A percentile compares a stretch with the other conserved stretches of the same genome.
phyloP scores from a whole-genome alignment of 345 rosid species.

The Aquilaria malaccensis region DNA sequence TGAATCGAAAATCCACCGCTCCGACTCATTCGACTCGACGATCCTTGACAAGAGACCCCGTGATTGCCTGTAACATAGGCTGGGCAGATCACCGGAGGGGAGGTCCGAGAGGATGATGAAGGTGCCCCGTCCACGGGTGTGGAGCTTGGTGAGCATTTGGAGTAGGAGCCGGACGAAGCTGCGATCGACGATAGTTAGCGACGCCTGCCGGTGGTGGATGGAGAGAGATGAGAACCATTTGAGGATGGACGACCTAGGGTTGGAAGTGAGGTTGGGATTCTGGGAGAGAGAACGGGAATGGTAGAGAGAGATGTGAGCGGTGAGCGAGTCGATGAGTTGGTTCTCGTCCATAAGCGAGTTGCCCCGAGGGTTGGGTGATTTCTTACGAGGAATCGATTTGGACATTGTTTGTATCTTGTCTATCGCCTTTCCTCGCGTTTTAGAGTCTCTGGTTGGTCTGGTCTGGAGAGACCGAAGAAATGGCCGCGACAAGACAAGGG shows the following conservation, averaged over 20 bases:
- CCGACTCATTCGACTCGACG: constrained; percentile 47
- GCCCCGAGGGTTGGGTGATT: constrained; percentile 8
- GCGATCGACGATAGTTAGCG: constrained; percentile 60
- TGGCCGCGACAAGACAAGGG: not conserved
- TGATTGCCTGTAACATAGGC: constrained; percentile 71
- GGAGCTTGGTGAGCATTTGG: constrained; percentile 68
- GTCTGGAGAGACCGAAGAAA: not conserved
- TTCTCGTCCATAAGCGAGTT: constrained; percentile 41
- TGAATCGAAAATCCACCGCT: constrained; percentile 48
- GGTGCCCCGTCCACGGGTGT: constrained; percentile 50
- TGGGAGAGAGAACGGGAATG: constrained; percentile 36
- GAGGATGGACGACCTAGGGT: constrained; percentile 60
- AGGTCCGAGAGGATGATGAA: constrained; percentile 89
- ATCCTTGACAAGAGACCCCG: constrained; percentile 63
- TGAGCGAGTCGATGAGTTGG: constrained; percentile 69
- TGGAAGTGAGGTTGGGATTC: constrained; percentile 24
- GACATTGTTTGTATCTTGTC: constrained; percentile 16
- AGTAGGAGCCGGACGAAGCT: constrained; percentile 52
- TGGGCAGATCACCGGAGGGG: constrained; percentile 62
- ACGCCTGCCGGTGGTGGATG: constrained; percentile 67
- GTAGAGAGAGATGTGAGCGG: constrained; percentile 88
- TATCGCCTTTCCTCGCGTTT: not conserved
- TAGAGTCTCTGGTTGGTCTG: not conserved
- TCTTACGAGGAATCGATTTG: constrained; percentile 13
- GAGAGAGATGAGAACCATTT: constrained; percentile 83